Evolutionary conservation across 352 stramenopile genomes (phyloP), one percentile per base, ranked within the genome.

Genomic region (Pythium apleroticum): DNA sequence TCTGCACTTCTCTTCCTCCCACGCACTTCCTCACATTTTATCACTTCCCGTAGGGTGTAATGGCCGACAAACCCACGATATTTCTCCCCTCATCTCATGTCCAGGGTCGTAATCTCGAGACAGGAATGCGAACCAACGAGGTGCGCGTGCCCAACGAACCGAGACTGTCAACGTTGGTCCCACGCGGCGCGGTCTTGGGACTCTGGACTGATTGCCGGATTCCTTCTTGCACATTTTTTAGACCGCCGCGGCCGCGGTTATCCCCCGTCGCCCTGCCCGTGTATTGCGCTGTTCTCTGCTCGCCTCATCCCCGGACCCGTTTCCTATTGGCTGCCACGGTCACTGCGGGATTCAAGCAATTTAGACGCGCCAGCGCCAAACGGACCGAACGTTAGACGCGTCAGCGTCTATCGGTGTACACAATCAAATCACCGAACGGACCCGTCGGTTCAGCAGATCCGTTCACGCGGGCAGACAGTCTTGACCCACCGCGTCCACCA

Each of bases 401-500:
- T 3, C n/a, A n/a, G n/a, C n/a, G n/a, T n/a, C n/a, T n/a, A n/a
- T n/a, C 12, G 35, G 35, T 41, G 35, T 41, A 41, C 35, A 41
- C 35, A 41, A 41, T 17, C 11, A 4, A 41, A 41, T 41, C 35
- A 17, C 35, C 35, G 14, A 19, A 41, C 35, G 14, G 35, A 19
- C 35, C 35, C 15, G 3, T 41, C 35, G 14, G 35, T 19, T 17
- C 35, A n/a, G 35, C 35, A 41, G 35, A 41, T 41, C 35, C 35
- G 35, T 8, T 14, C 14, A 37, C n/a, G n/a, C n/a, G 31, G 10
- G 31, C 31, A 37, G 31, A 37, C 31, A 11, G 31, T 11, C 31
- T 8, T 37, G 8, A 48, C n/a, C n/a, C n/a, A n/a, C n/a, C n/a
- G n/a, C n/a, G 19, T 9, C 20, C 19, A 48, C 57, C 37, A 69